Evolutionary conservation across 805 yeast species (phyloP).

Genomic region (Jamesozyma piceae): DNA sequence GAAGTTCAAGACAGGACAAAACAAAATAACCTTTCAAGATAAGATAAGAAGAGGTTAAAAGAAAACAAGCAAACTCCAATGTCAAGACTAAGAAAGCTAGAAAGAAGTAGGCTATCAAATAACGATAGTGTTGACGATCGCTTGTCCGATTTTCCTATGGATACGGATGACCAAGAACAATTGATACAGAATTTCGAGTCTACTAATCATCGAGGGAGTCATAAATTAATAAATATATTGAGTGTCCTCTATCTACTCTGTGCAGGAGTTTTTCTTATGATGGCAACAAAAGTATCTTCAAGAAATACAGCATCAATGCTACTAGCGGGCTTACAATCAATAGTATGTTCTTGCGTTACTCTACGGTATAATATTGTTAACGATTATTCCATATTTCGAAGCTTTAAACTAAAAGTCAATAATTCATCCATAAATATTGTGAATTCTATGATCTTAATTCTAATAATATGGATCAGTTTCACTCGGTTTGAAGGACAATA

Average conservation of each 20-base stretch:
- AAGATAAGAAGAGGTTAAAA: too few relatives aligned
- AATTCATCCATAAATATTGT: slow-evolving; percentile 14
- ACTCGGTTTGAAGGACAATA: slow-evolving; percentile 12
- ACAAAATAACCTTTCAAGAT: too few relatives aligned
- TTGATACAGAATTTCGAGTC: slow-evolving; percentile 21
- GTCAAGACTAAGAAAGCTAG: slow-evolving; percentile 20
- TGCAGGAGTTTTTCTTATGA: slow-evolving; percentile 19
- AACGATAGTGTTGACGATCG: slow-evolving; percentile 6
- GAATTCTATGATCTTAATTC: slow-evolving; percentile 17
- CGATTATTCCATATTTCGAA: slow-evolving; percentile 12
- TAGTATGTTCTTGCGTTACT: slow-evolving; percentile 19
- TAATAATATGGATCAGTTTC: slow-evolving; percentile 22
- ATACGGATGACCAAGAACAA: slow-evolving; percentile 28
- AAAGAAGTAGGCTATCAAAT: slow-evolving; percentile 6
- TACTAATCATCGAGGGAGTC: slow-evolving; percentile 15
- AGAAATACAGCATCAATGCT: slow-evolving; percentile 5
- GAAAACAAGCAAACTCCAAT: too few relatives aligned
- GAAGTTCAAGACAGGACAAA: too few relatives aligned
- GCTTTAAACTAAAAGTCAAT: slow-evolving; percentile 12
- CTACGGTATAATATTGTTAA: slow-evolving; percentile 22
- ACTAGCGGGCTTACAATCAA: slow-evolving; percentile 17
- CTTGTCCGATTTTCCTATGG: slow-evolving; percentile 19
- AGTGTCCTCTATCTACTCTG: slow-evolving; percentile 15
- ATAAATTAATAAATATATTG: slow-evolving; percentile 13
- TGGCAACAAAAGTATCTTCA: slow-evolving; percentile 12